Evolutionary conservation across 768 basidiomycete species (phyloP).

Genomic region (Psilocybe subaeruginosa): DNA sequence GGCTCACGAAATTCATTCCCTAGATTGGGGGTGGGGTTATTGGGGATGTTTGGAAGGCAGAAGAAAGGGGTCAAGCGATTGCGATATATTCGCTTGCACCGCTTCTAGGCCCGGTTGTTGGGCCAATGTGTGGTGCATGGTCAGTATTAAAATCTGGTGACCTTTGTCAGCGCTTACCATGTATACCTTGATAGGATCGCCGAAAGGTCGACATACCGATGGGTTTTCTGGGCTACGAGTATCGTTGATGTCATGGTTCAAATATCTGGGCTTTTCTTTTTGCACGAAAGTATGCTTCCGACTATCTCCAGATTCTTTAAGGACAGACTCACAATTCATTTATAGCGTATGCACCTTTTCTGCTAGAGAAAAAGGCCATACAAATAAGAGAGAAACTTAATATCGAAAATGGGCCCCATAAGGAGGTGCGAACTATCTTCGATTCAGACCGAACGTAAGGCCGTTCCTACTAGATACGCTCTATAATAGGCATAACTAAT

Average conservation of each 20-base stretch:
- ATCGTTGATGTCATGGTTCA: slow-evolving; percentile 61
- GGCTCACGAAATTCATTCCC: background rate
- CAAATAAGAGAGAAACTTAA: slow-evolving; percentile 48
- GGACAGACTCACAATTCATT: background rate
- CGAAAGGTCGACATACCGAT: slow-evolving; percentile 67
- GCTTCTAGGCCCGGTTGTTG: slow-evolving; percentile 65
- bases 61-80: slow-evolving; percentile 68
- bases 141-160: slow-evolving; percentile 20
- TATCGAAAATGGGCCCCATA: slow-evolving; percentile 42
- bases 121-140: slow-evolving; percentile 67
- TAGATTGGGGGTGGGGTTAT: slow-evolving; percentile 69
- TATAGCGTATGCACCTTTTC: slow-evolving; percentile 46
- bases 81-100: slow-evolving; percentile 69
- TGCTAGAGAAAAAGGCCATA: slow-evolving; percentile 56
- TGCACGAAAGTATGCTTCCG: slow-evolving; percentile 62
- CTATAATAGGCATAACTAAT: slow-evolving; percentile 10
- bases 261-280: slow-evolving; percentile 52
- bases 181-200: slow-evolving; percentile 46
- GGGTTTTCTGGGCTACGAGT: slow-evolving; percentile 76
- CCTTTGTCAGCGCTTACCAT: background rate
- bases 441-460: slow-evolving; percentile 40
- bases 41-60: slow-evolving; percentile 61
- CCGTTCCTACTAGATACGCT: too few species aligned
- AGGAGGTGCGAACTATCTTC: slow-evolving; percentile 49
- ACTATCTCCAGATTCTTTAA: too few species aligned